phyloP scores from a whole-genome alignment of 1,284 basidiomycete genomes.

The Sporisorium scitamineum region DNA sequence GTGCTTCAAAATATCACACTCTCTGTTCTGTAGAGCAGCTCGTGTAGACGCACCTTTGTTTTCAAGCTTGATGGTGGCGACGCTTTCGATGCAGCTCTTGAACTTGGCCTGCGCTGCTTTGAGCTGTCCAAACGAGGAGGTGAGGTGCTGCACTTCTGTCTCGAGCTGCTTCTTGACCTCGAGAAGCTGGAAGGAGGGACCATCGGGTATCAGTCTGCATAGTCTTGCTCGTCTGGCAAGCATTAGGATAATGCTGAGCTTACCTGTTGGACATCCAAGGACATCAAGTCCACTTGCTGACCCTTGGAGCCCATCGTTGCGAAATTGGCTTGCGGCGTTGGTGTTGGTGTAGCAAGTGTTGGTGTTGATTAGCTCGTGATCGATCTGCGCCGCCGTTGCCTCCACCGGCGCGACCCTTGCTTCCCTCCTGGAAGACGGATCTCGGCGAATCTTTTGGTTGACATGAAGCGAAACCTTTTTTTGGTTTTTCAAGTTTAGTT shows the following conservation, averaged over 20 bases:
- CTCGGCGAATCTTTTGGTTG: constrained; percentile 19
- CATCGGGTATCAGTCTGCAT: not conserved
- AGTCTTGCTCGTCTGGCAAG: not conserved
- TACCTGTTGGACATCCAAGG: constrained; percentile 57
- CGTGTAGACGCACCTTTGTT: constrained; percentile 73
- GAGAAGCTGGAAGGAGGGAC: constrained; percentile 41
- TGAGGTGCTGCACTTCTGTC: constrained; percentile 91
- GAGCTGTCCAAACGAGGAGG: constrained; percentile 90
- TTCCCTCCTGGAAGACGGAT: constrained; percentile 1
- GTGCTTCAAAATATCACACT: not conserved
- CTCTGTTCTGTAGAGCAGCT: not conserved
- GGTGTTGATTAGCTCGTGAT: not conserved
- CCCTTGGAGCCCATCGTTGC: constrained; percentile 44
- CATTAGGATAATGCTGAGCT: constrained; percentile 3
- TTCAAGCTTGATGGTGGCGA: constrained; percentile 80
- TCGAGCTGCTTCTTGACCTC: constrained; percentile 66
- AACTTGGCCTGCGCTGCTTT: constrained; percentile 94
- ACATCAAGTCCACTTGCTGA: constrained; percentile 58
- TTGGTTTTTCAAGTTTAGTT: not conserved
- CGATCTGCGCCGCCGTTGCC: not conserved
- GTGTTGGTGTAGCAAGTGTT: constrained; percentile 2
- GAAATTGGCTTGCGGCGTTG: not conserved
- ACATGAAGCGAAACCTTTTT: constrained; percentile 9
- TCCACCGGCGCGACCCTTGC: not conserved
- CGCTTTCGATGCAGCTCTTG: constrained; percentile 84